Percentiles rank a stretch among this genome's conserved stretches.
Conservation (phyloP, 495 filamentous ascomycete genomes). For the Trichoderma gamsii region DNA sequence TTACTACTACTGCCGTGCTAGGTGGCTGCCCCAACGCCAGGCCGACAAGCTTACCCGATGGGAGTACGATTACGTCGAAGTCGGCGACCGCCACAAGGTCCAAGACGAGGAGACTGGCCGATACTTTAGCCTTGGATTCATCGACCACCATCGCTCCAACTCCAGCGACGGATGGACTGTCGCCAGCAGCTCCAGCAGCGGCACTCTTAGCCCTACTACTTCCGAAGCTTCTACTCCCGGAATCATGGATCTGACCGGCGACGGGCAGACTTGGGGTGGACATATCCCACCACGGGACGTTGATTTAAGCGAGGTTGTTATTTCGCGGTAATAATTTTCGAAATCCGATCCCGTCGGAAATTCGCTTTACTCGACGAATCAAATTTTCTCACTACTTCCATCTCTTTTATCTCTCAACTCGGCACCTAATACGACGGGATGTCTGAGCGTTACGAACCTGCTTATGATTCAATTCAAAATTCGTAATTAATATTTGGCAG, state of each 20-base stretch:
- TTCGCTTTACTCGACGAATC: not conserved
- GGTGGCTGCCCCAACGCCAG: slow-evolving; percentile 76
- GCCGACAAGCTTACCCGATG: slow-evolving; percentile 78
- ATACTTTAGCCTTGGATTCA: slow-evolving; percentile 28
- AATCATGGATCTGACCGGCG: slow-evolving; percentile 23
- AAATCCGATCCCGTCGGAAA: not conserved
- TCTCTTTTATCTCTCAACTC: not conserved
- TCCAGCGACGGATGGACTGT: slow-evolving; percentile 44
- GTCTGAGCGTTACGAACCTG: slow-evolving; percentile 6
- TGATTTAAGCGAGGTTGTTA: slow-evolving; percentile 29
- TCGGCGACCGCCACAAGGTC: slow-evolving; percentile 46
- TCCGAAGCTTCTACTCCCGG: slow-evolving; percentile 26
- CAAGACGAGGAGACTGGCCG: slow-evolving; percentile 33
- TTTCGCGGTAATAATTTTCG: slow-evolving; percentile 22
- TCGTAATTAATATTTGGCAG: slow-evolving; percentile 12
- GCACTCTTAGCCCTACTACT: slow-evolving; percentile 37
- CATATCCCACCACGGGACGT: slow-evolving; percentile 21
- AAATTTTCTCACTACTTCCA: slow-evolving; percentile 9
- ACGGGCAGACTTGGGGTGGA: slow-evolving; percentile 30
- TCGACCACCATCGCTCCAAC: slow-evolving; percentile 23
- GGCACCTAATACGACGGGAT: not conserved
- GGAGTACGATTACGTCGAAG: slow-evolving; percentile 92
- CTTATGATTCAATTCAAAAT: slow-evolving; percentile 13
- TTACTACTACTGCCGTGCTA: slow-evolving; percentile 73
- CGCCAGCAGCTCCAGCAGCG: slow-evolving; percentile 37